These are phyloP conservation scores for Ramalina intermedia DNA, from an alignment of 495 filamentous ascomycete species.

Conservation along the genomic window DNA sequence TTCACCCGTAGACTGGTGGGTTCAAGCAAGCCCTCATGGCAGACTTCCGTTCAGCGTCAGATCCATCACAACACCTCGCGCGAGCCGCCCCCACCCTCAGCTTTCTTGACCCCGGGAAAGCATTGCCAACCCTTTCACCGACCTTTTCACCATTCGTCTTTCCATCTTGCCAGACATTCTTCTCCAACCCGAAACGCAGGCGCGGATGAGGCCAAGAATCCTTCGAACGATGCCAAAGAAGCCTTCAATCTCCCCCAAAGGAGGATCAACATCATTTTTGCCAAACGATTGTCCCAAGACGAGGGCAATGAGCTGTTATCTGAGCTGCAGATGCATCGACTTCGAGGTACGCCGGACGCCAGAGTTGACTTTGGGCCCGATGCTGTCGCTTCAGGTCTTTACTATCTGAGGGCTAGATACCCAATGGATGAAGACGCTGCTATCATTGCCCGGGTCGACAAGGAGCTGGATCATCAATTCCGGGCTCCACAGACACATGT, in stretches of 20 bases:
- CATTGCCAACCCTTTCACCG: too few species aligned
- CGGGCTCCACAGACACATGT: constrained; percentile 29
- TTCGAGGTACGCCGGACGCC: constrained; percentile 58
- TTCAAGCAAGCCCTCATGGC: too few species aligned
- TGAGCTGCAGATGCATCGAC: constrained; percentile 58
- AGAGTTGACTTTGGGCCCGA: constrained; percentile 26
- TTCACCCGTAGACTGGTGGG: too few species aligned
- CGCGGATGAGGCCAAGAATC: too few species aligned
- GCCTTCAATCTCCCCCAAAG: constrained; percentile 24
- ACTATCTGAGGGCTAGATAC: constrained; percentile 52
- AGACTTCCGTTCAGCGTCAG: too few species aligned
- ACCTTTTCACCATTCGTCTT: too few species aligned
- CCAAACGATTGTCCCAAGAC: constrained; percentile 28
- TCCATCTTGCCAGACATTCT: too few species aligned
- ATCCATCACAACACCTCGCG: too few species aligned
- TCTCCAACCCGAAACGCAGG: too few species aligned
- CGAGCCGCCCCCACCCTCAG: too few species aligned
- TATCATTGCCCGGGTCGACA: constrained; percentile 46
- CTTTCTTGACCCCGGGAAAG: too few species aligned
- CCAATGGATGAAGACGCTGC: constrained; percentile 64
- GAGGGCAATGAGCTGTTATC: constrained; percentile 51
- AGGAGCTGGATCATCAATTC: constrained; percentile 32
- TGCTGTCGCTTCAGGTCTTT: constrained; percentile 37
- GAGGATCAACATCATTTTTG: constrained; percentile 52
- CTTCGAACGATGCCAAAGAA: too few species aligned